Conservation (phyloP, 1,139 yeast species). For the Nakaseomyces nivariensis region DNA sequence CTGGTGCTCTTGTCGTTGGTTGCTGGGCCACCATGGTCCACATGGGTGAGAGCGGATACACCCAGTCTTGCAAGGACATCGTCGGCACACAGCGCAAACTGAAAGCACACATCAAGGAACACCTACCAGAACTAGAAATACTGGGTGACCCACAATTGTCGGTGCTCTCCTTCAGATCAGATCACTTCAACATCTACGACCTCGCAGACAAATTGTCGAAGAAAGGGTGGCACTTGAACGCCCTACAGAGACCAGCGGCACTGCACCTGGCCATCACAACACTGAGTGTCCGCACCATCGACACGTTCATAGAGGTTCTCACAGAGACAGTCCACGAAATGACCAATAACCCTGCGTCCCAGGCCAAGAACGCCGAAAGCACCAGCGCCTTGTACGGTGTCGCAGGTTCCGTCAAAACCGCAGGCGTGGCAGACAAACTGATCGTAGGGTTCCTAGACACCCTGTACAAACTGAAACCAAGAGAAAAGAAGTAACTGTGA, state of each 20-base stretch:
- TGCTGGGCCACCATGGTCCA: conserved; percentile 90
- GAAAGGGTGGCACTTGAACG: conserved; percentile 83
- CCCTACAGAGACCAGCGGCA: conserved; percentile 85
- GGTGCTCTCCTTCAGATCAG: conserved; percentile 67
- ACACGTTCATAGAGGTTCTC: conserved; percentile 51
- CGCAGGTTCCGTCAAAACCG: conserved; percentile 79
- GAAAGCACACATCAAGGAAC: conserved; percentile 38
- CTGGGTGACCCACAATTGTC: conserved; percentile 81
- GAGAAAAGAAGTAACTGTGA: neutral
- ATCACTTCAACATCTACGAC: conserved; percentile 54
- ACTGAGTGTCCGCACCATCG: conserved; percentile 54
- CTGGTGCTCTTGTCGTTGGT: conserved; percentile 93
- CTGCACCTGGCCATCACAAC: conserved; percentile 81
- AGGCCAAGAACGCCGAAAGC: conserved; percentile 34
- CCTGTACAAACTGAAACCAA: conserved; percentile 34
- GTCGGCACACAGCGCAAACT: conserved; percentile 54
- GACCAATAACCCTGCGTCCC: conserved; percentile 27
- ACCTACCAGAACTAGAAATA: conserved; percentile 47
- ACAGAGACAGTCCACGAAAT: conserved; percentile 39
- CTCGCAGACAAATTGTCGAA: conserved; percentile 58
- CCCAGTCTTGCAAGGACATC: conserved; percentile 53
- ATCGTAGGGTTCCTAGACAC: conserved; percentile 76
- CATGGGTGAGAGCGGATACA: conserved; percentile 75
- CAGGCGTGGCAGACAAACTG: conserved; percentile 73
- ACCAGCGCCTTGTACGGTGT: conserved; percentile 91